Evolutionary conservation across 1,284 basidiomycete genomes (phyloP).

Genomic region (Abortiporus biennis): DNA sequence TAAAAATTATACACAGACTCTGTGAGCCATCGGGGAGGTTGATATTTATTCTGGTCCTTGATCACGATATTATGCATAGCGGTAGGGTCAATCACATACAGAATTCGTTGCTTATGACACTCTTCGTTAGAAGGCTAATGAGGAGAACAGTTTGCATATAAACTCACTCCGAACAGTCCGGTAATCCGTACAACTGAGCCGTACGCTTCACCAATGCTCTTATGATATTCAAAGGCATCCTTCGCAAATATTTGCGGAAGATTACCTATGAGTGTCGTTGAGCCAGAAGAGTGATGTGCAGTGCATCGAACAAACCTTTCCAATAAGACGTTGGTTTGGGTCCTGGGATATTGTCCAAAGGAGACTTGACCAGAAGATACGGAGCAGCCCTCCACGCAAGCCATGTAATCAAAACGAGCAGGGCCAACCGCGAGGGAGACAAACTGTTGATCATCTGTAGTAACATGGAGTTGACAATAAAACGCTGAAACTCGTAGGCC

Average conservation of each 20-base stretch:
- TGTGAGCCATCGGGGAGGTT: conserved; percentile 22
- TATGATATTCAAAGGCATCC: conserved; percentile 18
- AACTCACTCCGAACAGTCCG: conserved; percentile 17
- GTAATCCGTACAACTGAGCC: neutral
- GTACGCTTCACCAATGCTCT: conserved; percentile 10
- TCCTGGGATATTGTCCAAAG: conserved; percentile 11
- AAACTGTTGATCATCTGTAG: no score
- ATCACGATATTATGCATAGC: conserved; percentile 33
- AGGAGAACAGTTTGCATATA: no score
- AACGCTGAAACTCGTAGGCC: no score
- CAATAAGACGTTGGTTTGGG: conserved; percentile 2
- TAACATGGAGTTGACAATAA: no score
- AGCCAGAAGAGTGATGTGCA: no score
- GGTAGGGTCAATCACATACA: conserved; percentile 23
- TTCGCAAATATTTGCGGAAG: conserved; percentile 8
- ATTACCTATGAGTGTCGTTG: no score
- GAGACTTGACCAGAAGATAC: neutral
- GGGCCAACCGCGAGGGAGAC: no score
- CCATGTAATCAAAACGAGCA: no score
- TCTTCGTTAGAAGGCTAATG: no score
- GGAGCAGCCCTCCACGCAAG: conserved; percentile 5
- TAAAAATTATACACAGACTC: no score
- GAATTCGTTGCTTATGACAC: neutral
- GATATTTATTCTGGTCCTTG: conserved; percentile 29
- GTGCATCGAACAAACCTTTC: no score